Base-by-base conservation (phyloP, 352 stramenopile genomes). In the Phytopythium oedochilum region DNA sequence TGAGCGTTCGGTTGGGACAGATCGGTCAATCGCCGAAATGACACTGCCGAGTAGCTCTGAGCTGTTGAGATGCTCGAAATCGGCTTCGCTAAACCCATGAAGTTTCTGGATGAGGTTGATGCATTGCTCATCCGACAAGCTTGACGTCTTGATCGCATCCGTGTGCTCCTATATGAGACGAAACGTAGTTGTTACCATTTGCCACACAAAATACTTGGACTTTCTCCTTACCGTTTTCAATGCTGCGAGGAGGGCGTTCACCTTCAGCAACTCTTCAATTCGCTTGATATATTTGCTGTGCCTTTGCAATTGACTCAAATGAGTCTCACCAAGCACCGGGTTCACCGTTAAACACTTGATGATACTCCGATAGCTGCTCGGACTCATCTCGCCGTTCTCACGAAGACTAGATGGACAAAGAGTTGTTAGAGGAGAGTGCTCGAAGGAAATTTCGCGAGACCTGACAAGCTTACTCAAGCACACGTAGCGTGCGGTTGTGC, bases 61-160 rank as follows among this genome's bases (percentile, higher is more conserved):
- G 17, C 63, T 53, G n/a, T 69, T 68, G 0, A 92, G 55, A 47
- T 63, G 45, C 18, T 66, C 52, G 0, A 91, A 66, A 38, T 91
- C 77, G 5, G 10, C 55, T 38, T 89, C 78, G 28, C 72, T 88
- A 47, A 87, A 64, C 44, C 70, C 64, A 29, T 75, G 51, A 25
- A 89, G 52, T 56, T 92, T 92, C 25, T 84, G 59, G 26, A 92
- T 68, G 48, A 89, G 85, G 29, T 88, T 89, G 17, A 75, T 83
- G 14, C 78, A 73, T 26, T 82, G 59, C 0, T 54, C 53, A 14
- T 82, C 68, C 5, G 71, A 77, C 1, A 89, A 60, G 9, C 56
- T 49, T 1, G 64, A 64, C 43, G 81, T 80, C 18, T 70, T 64
- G 42, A 64, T 66, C 20, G 36, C 20, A 23, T 44, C 25, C 14